Base-by-base conservation (phyloP, 2,329 filamentous ascomycete species). In the Grosmannia penicillata region DNA sequence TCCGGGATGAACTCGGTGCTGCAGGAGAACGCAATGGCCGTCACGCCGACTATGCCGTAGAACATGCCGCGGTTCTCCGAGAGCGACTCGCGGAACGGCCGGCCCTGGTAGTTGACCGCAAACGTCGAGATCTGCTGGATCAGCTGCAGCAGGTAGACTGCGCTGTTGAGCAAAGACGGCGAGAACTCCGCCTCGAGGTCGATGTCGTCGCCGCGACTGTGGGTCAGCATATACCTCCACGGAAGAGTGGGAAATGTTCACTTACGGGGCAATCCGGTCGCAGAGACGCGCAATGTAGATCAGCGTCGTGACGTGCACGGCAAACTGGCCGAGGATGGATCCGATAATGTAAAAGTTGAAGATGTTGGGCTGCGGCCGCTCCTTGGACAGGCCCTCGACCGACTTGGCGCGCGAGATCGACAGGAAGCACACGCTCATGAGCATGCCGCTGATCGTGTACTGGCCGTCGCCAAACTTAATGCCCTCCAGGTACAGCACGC, bases 81-180 rank as follows among this genome's bases (percentile, higher is more conserved):
- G 48, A 98, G 85, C 18, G 82, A 82, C 62, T 98, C 91, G 43
- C 91, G 83, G 80, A 98, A 98, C 11, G 91, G 91, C 9, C 91
- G 82, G 42, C 91, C 91, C 61, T 98, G 91, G 66, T 98, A 98
- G 68, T 98, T 98, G 68, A 98, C 94, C 44, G 91, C 87, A 53
- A 98, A 98, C 4, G 91, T 98, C 19, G 87, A 95, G 54, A 98
- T 94, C 60, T 98, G 91, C 60, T 98, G 91, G 58, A 98, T 96
- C 37, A 98, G 77, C 54, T 96, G 91, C 29, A 98, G 75, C 21
- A 98, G 82, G 59, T 96, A 98, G 49, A 98, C 84, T 40, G 91
- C 91, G 34, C 82, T 91, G 68, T 98, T 98, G 56, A 98, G 78
- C 8, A 98, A 74, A 6, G 86, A 94, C 2, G 91, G 91, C 47